Percentiles rank a stretch among this genome's conserved stretches.
Evolutionary conservation across 106 monocot species (phyloP).

Genomic region (Dioscorea zingiberensis): DNA sequence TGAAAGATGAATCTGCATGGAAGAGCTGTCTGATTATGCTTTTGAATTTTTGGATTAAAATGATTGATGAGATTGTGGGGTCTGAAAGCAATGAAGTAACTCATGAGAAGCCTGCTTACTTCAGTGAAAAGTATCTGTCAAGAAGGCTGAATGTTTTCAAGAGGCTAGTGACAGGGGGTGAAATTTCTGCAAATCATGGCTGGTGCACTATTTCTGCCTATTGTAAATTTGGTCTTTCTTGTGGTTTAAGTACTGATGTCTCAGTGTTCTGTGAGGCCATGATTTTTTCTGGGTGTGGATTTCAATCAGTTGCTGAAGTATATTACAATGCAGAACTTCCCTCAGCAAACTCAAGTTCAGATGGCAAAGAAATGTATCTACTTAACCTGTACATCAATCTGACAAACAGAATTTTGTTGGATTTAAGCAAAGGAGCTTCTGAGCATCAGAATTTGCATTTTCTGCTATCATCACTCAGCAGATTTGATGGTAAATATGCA

Average conservation of each 20-base stretch:
- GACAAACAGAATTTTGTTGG: slow-evolving; percentile 24
- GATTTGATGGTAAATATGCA: slow-evolving; percentile 17
- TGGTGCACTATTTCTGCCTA: slow-evolving; percentile 54
- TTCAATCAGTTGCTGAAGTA: slow-evolving; percentile 34
- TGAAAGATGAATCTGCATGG: slow-evolving; percentile 31
- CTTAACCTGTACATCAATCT: slow-evolving; percentile 40
- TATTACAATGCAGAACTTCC: slow-evolving; percentile 24
- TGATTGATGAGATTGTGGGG: slow-evolving; percentile 31
- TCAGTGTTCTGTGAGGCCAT: slow-evolving; percentile 47
- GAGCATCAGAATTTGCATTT: slow-evolving; percentile 30
- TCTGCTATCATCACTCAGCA: slow-evolving; percentile 71
- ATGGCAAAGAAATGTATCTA: slow-evolving; percentile 20
- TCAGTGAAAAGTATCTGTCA: slow-evolving; percentile 18
- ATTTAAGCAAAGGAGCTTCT: slow-evolving; percentile 18
- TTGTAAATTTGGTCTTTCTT: slow-evolving; percentile 16
- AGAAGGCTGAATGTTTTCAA: slow-evolving; percentile 43
- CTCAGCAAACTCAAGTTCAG: slow-evolving; percentile 6
- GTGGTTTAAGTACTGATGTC: slow-evolving; percentile 19
- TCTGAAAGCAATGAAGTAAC: background rate
- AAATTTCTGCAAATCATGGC: slow-evolving; percentile 49
- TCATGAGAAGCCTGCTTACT: slow-evolving; percentile 8
- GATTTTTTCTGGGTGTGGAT: slow-evolving; percentile 69
- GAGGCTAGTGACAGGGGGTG: slow-evolving; percentile 37
- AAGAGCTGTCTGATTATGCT: slow-evolving; percentile 30
- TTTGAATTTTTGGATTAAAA: slow-evolving; percentile 67